These are phyloP conservation scores for Hibiscus trionum DNA, from an alignment of 345 rosid species.

Conservation along the genomic window DNA sequence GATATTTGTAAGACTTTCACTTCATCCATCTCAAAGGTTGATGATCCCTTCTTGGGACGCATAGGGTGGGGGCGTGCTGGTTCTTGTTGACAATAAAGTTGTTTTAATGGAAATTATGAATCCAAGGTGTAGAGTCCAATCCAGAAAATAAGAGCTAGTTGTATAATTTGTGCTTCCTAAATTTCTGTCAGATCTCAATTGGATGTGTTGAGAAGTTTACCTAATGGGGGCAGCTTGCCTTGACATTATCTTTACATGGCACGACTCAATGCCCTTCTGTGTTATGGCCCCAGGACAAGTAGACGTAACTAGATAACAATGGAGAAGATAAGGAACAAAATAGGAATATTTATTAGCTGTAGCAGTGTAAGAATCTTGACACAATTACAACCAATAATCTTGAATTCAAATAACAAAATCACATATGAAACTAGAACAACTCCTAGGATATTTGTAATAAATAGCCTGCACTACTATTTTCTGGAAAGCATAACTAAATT, in stretches of 20 bases:
- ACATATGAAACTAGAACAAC: too few species aligned
- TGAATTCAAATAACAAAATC: too few species aligned
- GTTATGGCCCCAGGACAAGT: background rate
- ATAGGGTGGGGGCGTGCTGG: background rate
- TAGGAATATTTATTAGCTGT: too few species aligned
- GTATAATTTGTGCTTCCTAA: background rate
- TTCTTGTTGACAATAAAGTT: background rate
- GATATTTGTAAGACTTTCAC: background rate
- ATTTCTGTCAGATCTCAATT: background rate
- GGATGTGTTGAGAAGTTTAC: background rate
- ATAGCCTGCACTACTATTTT: too few species aligned
- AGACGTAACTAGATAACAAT: too few species aligned
- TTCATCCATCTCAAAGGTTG: background rate
- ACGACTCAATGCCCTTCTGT: background rate
- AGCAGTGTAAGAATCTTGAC: too few species aligned
- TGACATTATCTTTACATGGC: background rate
- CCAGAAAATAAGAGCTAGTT: background rate
- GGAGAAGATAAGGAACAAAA: too few species aligned
- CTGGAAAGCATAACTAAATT: too few species aligned
- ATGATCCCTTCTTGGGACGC: background rate
- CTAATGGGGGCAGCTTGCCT: background rate
- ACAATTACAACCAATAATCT: too few species aligned
- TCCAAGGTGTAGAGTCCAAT: background rate
- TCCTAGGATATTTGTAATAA: too few species aligned
- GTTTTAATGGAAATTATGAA: slow-evolving; percentile 3